These are phyloP conservation scores for Solanum pinnatisectum DNA, from an alignment of 257 asterid species.

Conservation along the genomic window DNA sequence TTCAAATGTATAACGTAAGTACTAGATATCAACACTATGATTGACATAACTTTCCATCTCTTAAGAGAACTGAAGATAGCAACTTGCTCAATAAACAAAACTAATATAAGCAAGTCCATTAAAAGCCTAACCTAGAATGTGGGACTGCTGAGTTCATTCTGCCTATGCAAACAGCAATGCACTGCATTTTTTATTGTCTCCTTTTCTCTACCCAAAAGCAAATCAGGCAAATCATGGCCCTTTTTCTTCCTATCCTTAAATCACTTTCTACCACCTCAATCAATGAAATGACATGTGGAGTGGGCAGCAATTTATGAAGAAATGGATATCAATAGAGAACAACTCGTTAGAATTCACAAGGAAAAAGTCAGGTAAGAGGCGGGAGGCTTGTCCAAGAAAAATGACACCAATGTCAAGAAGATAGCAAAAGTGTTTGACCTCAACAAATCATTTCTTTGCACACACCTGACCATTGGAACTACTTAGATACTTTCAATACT, in stretches of 20 bases:
- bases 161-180: neutral
- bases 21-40: neutral
- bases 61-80: neutral
- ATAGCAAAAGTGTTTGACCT: neutral
- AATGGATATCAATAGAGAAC: neutral
- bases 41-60: neutral
- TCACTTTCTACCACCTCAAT: neutral
- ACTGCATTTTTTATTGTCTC: neutral
- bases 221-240: neutral
- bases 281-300: neutral
- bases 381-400: neutral
- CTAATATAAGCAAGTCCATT: neutral
- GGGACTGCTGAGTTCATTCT: neutral
- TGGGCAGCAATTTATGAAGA: neutral
- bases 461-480: neutral
- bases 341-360: neutral
- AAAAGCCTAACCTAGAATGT: neutral
- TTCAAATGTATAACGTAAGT: neutral
- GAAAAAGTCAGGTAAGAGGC: neutral
- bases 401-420: neutral
- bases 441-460: neutral
- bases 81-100: neutral
- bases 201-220: neutral
- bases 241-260: neutral
- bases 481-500: neutral